Evolutionary conservation across 225 moss, liverwort and hornwort species (phyloP).

Genomic region (Marchantia paleacea): DNA sequence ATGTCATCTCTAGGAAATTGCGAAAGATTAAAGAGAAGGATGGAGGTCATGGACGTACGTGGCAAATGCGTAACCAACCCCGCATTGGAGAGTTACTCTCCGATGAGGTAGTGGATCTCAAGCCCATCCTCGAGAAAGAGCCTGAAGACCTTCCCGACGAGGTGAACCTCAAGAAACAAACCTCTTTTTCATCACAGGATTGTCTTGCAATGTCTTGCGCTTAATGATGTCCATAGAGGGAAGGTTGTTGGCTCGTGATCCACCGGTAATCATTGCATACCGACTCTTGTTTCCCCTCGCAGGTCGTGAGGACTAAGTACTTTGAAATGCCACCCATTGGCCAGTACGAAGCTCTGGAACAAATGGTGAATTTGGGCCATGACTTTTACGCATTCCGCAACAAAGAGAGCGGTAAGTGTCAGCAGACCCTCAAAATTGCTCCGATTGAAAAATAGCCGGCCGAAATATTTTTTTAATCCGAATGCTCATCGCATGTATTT

Average conservation of each 20-base stretch:
- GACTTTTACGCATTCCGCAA: constrained; percentile 89
- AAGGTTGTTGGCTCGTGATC: background rate
- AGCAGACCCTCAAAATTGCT: too few species aligned
- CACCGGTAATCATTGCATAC: background rate
- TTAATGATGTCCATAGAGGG: background rate
- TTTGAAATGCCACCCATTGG: constrained; percentile 91
- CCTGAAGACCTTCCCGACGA: constrained; percentile 81
- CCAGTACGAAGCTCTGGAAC: constrained; percentile 72
- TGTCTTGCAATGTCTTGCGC: too few species aligned
- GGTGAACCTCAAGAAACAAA: constrained; percentile 27
- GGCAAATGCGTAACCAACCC: constrained; percentile 69
- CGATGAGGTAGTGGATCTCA: constrained; percentile 67
- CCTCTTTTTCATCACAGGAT: too few species aligned
- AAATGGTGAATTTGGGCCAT: constrained; percentile 79
- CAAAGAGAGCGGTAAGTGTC: constrained; percentile 64
- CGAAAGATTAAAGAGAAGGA: constrained; percentile 96
- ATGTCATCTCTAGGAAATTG: constrained; percentile 78
- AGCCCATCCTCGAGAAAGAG: constrained; percentile 58
- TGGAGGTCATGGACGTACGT: constrained; percentile 75
- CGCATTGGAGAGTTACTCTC: constrained; percentile 74
- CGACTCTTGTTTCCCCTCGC: constrained; percentile 13
- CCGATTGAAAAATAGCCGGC: too few species aligned
- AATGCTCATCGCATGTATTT: background rate
- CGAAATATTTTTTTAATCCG: background rate
- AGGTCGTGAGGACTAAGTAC: constrained; percentile 90